These are phyloP conservation scores for Solanum rostratum DNA, from an alignment of 257 asterid species.

Conservation along the genomic window DNA sequence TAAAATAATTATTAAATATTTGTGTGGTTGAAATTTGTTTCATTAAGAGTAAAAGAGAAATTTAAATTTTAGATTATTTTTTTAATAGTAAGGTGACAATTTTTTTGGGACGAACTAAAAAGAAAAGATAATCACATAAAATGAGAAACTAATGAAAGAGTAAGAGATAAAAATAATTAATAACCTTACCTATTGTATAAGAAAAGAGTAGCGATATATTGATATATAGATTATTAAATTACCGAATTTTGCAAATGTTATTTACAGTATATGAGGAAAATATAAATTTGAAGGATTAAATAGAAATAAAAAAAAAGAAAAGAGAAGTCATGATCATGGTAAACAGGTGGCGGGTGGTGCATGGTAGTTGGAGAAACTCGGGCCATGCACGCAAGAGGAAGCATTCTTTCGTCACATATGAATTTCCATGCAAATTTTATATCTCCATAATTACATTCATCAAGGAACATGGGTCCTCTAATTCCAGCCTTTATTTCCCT, in stretches of 20 bases:
- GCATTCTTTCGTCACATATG: conserved; percentile 40
- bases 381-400: conserved; percentile 44
- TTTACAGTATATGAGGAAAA: neutral
- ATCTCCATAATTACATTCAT: neutral
- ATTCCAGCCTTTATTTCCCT: neutral
- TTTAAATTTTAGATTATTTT: too few relatives aligned
- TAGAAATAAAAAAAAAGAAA: neutral
- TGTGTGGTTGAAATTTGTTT: too few relatives aligned
- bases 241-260: neutral
- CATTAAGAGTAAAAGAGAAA: too few relatives aligned
- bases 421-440: conserved; percentile 30
- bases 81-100: too few relatives aligned
- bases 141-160: too few relatives aligned
- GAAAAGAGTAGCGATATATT: too few relatives aligned
- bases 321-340: conserved; percentile 8
- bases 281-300: neutral
- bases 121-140: too few relatives aligned
- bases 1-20: neutral
- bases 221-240: neutral
- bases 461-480: neutral
- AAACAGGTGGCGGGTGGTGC: conserved; percentile 50
- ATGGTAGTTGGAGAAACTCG: conserved; percentile 26
- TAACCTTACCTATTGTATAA: too few relatives aligned
- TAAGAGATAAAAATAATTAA: too few relatives aligned
- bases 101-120: too few relatives aligned